phyloP scores from a whole-genome alignment of 208 protist species.

The Tritrichomonas foetus region DNA sequence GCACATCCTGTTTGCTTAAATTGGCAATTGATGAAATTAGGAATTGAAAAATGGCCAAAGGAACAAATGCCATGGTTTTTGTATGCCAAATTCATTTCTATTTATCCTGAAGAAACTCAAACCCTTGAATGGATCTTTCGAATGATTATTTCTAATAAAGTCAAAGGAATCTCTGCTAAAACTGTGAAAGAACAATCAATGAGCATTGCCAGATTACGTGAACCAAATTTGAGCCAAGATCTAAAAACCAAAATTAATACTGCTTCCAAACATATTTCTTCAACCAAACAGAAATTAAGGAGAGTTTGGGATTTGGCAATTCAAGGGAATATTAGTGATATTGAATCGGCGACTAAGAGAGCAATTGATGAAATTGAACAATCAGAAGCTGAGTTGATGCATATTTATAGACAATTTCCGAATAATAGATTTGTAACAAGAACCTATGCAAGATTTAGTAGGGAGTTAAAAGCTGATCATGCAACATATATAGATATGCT shows the following conservation, averaged over 20 bases:
- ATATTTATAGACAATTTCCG: background rate
- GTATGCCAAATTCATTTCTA: background rate
- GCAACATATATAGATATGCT: background rate
- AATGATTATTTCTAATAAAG: background rate
- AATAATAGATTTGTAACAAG: background rate
- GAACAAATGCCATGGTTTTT: background rate
- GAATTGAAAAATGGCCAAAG: background rate
- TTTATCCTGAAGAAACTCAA: background rate
- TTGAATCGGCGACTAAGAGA: background rate
- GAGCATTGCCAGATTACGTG: background rate
- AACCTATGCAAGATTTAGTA: background rate
- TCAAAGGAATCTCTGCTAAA: background rate
- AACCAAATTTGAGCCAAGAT: background rate
- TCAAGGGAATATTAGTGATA: background rate
- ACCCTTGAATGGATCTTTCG: background rate
- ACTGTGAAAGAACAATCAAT: no score
- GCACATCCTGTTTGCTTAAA: background rate
- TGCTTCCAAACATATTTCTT: background rate
- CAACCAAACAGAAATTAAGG: background rate
- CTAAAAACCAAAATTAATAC: background rate
- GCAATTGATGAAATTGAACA: background rate
- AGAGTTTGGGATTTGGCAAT: background rate
- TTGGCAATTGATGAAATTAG: background rate
- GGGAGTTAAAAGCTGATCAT: background rate
- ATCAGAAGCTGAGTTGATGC: background rate